phyloP scores from a whole-genome alignment of 169 alveolate genomes.

The Eimeria praecox region DNA sequence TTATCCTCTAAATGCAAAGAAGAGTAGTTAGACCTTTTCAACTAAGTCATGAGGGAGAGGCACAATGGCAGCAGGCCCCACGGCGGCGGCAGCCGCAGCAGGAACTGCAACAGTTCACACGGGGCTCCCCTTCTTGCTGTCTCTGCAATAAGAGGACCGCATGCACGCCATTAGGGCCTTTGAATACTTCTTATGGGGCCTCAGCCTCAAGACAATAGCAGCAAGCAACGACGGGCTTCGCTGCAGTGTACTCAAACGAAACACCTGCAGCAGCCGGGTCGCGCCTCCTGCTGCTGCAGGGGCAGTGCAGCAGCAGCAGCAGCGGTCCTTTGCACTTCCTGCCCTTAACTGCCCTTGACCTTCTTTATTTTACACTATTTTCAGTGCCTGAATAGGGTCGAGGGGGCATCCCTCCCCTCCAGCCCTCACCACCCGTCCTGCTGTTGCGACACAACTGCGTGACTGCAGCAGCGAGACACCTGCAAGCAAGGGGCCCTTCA shows the following conservation, averaged over 20 bases:
- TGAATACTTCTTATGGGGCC: slow-evolving; percentile 15
- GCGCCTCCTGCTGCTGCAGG: slow-evolving; percentile 76
- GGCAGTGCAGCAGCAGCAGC: slow-evolving; percentile 74
- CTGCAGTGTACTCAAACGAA: slow-evolving; percentile 37
- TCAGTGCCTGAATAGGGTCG: slow-evolving; percentile 22
- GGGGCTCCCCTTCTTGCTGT: slow-evolving; percentile 40
- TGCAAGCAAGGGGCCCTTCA: slow-evolving; percentile 8
- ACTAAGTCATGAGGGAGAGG: not conserved
- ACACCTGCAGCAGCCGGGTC: slow-evolving; percentile 71
- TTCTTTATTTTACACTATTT: slow-evolving; percentile 38
- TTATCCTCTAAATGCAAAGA: not conserved
- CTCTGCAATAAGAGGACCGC: not conserved
- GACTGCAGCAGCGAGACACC: slow-evolving; percentile 38
- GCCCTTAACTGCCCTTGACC: not conserved
- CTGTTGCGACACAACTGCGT: slow-evolving; percentile 63
- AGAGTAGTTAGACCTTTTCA: not conserved
- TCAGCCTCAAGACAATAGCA: slow-evolving; percentile 33
- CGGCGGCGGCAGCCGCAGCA: slow-evolving; percentile 76
- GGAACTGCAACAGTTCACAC: slow-evolving; percentile 5
- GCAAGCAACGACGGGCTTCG: slow-evolving; percentile 51
- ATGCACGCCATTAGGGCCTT: not conserved
- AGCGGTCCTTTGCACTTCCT: slow-evolving; percentile 55
- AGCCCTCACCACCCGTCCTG: slow-evolving; percentile 47
- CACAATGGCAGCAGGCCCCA: slow-evolving; percentile 59
- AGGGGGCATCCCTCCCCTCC: not conserved